Conservation (phyloP, 1,139 yeast genomes). For the Blastobotrys aristatus region DNA sequence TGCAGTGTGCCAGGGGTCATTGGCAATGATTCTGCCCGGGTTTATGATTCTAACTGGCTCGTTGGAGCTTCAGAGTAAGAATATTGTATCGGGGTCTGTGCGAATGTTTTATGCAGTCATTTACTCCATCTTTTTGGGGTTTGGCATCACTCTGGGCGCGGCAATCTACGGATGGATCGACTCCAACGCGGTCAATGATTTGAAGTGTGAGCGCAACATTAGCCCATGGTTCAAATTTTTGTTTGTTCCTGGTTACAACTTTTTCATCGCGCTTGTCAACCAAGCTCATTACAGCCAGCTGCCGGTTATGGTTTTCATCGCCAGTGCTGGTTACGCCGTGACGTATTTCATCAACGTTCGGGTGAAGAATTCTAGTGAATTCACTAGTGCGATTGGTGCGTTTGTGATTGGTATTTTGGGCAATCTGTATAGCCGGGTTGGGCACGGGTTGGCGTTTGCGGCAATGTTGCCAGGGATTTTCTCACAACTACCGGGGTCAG, state of each 20-base stretch:
- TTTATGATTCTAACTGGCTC: slow-evolving; percentile 88
- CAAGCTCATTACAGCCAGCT: slow-evolving; percentile 76
- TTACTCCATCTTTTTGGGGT: slow-evolving; percentile 82
- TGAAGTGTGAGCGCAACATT: slow-evolving; percentile 49
- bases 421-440: slow-evolving; percentile 77
- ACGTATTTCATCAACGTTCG: slow-evolving; percentile 79
- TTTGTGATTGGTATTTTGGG: slow-evolving; percentile 88
- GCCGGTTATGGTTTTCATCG: slow-evolving; percentile 73
- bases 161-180: slow-evolving; percentile 95
- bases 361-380: slow-evolving; percentile 67
- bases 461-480: slow-evolving; percentile 95
- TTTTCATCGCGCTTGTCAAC: slow-evolving; percentile 68
- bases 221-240: slow-evolving; percentile 65
- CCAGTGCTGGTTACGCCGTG: slow-evolving; percentile 76
- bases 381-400: slow-evolving; percentile 85
- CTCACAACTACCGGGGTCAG: slow-evolving; percentile 91
- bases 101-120: slow-evolving; percentile 94
- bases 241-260: slow-evolving; percentile 75
- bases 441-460: slow-evolving; percentile 92
- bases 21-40: slow-evolving; percentile 89
- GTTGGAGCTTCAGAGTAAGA: slow-evolving; percentile 80
- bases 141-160: slow-evolving; percentile 90
- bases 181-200: slow-evolving; percentile 60
- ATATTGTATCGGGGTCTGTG: slow-evolving; percentile 88
- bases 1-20: slow-evolving; percentile 82